Base-by-base conservation (phyloP, 768 basidiomycete genomes). In the Sarcomyxa edulis region DNA sequence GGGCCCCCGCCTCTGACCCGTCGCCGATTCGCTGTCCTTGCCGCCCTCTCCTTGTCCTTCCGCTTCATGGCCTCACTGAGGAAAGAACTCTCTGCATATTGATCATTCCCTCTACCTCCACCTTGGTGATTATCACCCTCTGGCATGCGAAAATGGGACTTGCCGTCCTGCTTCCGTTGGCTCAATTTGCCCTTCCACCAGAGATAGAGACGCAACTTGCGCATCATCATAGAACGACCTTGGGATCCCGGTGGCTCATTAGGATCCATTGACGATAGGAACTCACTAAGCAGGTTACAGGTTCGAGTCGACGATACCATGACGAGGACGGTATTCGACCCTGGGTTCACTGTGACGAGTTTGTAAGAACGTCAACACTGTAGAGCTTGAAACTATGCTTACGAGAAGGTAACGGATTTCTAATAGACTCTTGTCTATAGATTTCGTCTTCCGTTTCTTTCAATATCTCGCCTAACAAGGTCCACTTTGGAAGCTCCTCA, bases 401-500 rank as follows among this genome's bases (percentile, higher is more conserved):
- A 62, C 60, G 30, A 35, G 43, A 10, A 9, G 48, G 48, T 7
- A 49, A 51, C 6, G 60, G 45, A 35, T 54, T 61, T 20, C 54
- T 47, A 22, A 47, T 40, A 7, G 68, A 66, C 45, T 82, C 76
- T 44, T 77, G 72, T 29, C 78, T 67, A 42, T 86, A 66, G 21
- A 87, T 82, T 47, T 93, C 89, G 43, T 80, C 80, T 58, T 98
- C 96, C 2, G 92, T 84, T 61, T 99, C 96, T 35, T 89, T 71
- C 30, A 99, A 57, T 0, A 94, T 74, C n/a, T 91, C 86, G 0
- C 81, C 73, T 9, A 99, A 62, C 6, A 94, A 56, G 40, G 73
- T 73, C 95, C 96, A 98, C 56, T 99, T 99, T 0, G 94, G 94
- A 30, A 88, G 72, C 53, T 98, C 96, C 60, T 98, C 96, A 16